phyloP scores from a whole-genome alignment of 2,329 filamentous ascomycete species.

The Diaporthe nobilis region DNA sequence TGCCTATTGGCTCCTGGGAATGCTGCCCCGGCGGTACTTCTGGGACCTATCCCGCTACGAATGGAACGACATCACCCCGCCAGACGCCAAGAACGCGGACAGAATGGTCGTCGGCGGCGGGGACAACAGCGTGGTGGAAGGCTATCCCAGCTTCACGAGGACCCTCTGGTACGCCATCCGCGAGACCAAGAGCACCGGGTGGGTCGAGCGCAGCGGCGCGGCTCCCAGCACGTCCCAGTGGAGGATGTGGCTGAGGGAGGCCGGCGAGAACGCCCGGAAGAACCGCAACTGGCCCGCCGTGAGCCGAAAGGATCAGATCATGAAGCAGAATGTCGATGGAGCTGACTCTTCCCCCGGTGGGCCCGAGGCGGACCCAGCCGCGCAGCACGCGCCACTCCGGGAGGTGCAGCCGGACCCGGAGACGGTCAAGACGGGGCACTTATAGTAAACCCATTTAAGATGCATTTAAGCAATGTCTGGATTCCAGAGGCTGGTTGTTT shows the following conservation, averaged over 20 bases:
- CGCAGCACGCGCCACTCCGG: conserved; percentile 39
- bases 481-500: conserved; percentile 6
- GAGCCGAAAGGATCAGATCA: conserved; percentile 62
- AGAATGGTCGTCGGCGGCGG: conserved; percentile 48
- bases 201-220: conserved; percentile 66
- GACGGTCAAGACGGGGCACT: conserved; percentile 1
- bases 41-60: conserved; percentile 67
- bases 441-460: background rate
- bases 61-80: conserved; percentile 44
- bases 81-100: conserved; percentile 50
- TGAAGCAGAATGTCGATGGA: conserved; percentile 52
- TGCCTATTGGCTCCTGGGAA: conserved; percentile 69
- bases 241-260: conserved; percentile 67
- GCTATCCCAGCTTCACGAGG: conserved; percentile 64
- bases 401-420: conserved; percentile 36
- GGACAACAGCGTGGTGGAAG: conserved; percentile 50
- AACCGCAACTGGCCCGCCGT: conserved; percentile 62
- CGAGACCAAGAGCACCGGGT: conserved; percentile 65
- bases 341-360: conserved; percentile 16
- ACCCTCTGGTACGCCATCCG: conserved; percentile 73
- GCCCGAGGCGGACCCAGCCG: conserved; percentile 33
- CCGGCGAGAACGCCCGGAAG: conserved; percentile 55
- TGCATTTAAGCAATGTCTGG: background rate
- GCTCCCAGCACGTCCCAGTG: conserved; percentile 67
- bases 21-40: conserved; percentile 63